A percentile compares a stretch with the other conserved stretches of the same genome.
phyloP scores from a whole-genome alignment of 495 filamentous ascomycete genomes.

The Bombardia bombarda region DNA sequence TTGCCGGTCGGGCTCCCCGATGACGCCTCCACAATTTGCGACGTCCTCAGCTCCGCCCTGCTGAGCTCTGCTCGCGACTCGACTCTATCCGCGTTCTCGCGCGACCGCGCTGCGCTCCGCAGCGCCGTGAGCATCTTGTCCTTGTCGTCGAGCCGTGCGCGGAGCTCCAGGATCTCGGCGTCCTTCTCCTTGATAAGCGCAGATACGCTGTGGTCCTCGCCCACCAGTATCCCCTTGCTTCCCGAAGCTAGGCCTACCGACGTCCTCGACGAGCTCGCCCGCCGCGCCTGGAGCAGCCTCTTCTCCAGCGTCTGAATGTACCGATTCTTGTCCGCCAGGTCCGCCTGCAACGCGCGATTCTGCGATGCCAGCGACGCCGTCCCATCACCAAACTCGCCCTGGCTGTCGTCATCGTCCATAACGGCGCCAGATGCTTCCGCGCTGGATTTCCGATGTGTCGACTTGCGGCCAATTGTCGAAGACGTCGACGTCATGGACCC shows the following conservation, averaged over 20 bases:
- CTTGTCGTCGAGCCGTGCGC: constrained; percentile 88
- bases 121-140: constrained; percentile 87
- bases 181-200: constrained; percentile 79
- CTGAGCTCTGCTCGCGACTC: constrained; percentile 38
- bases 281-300: constrained; percentile 80
- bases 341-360: constrained; percentile 82
- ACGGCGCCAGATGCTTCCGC: constrained; percentile 30
- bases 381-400: constrained; percentile 78
- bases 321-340: constrained; percentile 88
- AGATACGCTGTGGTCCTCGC: constrained; percentile 61
- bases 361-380: constrained; percentile 73
- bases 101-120: constrained; percentile 76
- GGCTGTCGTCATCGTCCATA: constrained; percentile 64
- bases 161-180: constrained; percentile 83
- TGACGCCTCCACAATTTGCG: constrained; percentile 33
- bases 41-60: constrained; percentile 35
- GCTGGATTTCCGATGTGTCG: constrained; percentile 34
- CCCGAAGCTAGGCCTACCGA: constrained; percentile 57
- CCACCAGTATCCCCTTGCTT: constrained; percentile 51
- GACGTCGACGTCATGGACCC: constrained; percentile 57
- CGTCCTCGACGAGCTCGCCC: constrained; percentile 80
- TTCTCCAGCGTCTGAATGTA: constrained; percentile 93
- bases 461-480: constrained; percentile 47
- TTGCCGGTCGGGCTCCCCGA: constrained; percentile 27
- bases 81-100: constrained; percentile 66